Conservation (phyloP, 2,329 filamentous ascomycete species). For the Pseudogymnoascus sp. region DNA sequence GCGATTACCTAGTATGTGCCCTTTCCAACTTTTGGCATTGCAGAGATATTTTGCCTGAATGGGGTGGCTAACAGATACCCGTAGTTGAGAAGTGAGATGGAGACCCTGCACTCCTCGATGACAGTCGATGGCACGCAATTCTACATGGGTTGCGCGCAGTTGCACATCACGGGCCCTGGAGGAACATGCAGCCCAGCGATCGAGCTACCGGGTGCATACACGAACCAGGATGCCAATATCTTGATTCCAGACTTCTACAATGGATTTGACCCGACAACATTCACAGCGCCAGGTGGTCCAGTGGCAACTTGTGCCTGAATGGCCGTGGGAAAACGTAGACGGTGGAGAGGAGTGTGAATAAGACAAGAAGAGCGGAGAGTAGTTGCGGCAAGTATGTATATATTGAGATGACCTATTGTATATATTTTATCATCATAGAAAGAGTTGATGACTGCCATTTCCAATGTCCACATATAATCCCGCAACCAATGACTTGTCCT, state of each 20-base stretch:
- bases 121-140: constrained; percentile 29
- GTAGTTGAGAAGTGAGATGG: constrained; percentile 31
- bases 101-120: constrained; percentile 28
- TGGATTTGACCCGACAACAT: constrained; percentile 30
- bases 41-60: too few species aligned
- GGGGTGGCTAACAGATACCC: not conserved
- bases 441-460: not conserved
- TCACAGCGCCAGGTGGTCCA: constrained; percentile 25
- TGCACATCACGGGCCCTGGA: constrained; percentile 23
- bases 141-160: constrained; percentile 26
- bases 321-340: not conserved
- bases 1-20: constrained; percentile 25
- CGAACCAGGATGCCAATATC: constrained; percentile 23
- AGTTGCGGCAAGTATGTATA: not conserved
- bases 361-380: not conserved
- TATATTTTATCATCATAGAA: not conserved
- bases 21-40: not conserved
- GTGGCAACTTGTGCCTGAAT: constrained; percentile 15
- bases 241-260: constrained; percentile 14
- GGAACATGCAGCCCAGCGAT: constrained; percentile 20
- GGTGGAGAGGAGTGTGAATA: too few species aligned
- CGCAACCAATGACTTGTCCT: not conserved
- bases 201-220: constrained; percentile 24
- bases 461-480: not conserved
- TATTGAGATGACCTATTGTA: constrained; percentile 5